Conservation (phyloP, 2,329 filamentous ascomycete species). For the Verticillium zaregamsianum region DNA sequence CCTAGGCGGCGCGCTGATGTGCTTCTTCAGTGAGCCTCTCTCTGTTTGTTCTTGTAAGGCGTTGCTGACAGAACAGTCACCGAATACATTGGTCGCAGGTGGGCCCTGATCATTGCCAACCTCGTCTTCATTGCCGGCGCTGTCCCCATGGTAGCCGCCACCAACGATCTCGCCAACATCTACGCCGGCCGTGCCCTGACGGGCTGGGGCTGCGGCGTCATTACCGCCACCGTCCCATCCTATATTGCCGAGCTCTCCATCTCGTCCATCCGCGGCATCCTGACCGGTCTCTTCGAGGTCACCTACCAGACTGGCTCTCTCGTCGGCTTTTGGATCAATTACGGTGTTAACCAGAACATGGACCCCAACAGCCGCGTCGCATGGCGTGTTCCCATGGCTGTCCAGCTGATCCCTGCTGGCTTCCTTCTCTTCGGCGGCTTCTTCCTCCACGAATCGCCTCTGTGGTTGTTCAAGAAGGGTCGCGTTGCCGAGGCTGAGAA, state of each 20-base stretch:
- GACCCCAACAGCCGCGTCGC: slow-evolving; percentile 23
- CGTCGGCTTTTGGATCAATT: slow-evolving; percentile 50
- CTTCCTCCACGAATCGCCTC: slow-evolving; percentile 25
- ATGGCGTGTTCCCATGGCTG: slow-evolving; percentile 46
- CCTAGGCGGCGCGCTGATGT: slow-evolving; percentile 48
- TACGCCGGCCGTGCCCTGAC: slow-evolving; percentile 52
- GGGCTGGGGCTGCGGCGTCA: slow-evolving; percentile 52
- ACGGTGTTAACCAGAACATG: slow-evolving; percentile 37
- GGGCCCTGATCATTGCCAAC: slow-evolving; percentile 42
- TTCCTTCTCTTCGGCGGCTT: slow-evolving; percentile 39
- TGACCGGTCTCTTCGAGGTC: slow-evolving; percentile 49
- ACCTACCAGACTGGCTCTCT: slow-evolving; percentile 49
- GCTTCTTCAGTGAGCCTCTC: slow-evolving; percentile 28
- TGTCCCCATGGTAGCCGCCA: slow-evolving; percentile 36
- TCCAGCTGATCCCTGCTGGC: slow-evolving; percentile 39
- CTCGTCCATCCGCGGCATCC: slow-evolving; percentile 52
- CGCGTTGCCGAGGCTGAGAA: slow-evolving; percentile 19
- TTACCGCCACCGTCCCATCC: slow-evolving; percentile 54
- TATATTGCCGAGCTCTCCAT: slow-evolving; percentile 62
- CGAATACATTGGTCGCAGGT: slow-evolving; percentile 46
- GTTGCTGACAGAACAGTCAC: slow-evolving; percentile 20
- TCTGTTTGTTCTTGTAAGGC: not conserved
- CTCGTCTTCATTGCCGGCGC: slow-evolving; percentile 39
- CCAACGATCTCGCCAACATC: slow-evolving; percentile 38
- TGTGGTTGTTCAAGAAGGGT: slow-evolving; percentile 17